A percentile compares a stretch with the other conserved stretches of the same genome.
Evolutionary conservation across 2,329 filamentous ascomycete genomes (phyloP).

Genomic region (Diaporthe sp.): DNA sequence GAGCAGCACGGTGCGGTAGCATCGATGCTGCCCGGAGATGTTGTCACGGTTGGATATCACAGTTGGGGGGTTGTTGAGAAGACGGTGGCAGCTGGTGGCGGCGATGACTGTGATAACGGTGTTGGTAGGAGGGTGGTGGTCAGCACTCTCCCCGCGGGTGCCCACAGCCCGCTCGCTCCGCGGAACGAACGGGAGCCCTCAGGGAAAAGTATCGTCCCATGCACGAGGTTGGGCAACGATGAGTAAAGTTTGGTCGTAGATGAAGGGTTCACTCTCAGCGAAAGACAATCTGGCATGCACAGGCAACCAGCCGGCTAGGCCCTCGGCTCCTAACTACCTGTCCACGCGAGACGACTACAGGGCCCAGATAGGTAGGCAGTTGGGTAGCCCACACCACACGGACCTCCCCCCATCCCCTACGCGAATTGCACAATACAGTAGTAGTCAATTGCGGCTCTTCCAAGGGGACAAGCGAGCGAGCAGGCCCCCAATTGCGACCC

Average conservation of each 20-base stretch:
- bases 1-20: conserved; percentile 3
- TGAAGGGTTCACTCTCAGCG: conserved; percentile 2
- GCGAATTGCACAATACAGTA: no score
- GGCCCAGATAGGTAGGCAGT: neutral
- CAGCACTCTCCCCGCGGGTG: neutral
- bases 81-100: neutral
- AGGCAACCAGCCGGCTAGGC: neutral
- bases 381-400: neutral
- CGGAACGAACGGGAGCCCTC: conserved; percentile 14
- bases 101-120: neutral
- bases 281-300: neutral
- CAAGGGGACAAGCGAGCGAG: neutral
- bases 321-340: neutral
- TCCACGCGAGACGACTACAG: neutral
- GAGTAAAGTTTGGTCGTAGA: conserved; percentile 7
- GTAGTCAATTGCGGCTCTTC: conserved; percentile 20
- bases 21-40: neutral
- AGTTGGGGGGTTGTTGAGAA: neutral
- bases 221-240: conserved; percentile 10
- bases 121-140: neutral
- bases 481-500: conserved; percentile 4
- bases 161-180: neutral
- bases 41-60: neutral
- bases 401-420: neutral
- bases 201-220: conserved; percentile 1